Conservation (phyloP, 805 yeast species). For the Wickerhamomyces ciferrii region DNA sequence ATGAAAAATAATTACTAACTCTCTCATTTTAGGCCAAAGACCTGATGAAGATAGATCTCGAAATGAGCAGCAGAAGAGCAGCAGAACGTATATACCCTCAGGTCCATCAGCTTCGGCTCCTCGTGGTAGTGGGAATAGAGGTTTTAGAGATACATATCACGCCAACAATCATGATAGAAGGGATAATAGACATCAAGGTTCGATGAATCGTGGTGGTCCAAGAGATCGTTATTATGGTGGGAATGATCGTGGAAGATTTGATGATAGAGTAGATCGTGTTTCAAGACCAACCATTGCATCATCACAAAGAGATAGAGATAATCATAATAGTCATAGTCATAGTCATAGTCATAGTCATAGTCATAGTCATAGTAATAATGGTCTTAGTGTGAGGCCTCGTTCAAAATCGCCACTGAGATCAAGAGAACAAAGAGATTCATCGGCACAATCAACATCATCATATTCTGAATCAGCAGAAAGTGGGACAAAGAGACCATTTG, state of each 20-base stretch:
- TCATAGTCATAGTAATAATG: background rate
- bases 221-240: background rate
- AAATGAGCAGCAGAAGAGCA: background rate
- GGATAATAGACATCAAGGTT: background rate
- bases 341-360: background rate
- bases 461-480: background rate
- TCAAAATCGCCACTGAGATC: background rate
- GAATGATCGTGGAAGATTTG: background rate
- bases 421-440: background rate
- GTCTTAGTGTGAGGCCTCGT: background rate
- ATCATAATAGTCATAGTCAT: background rate
- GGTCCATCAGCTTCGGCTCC: background rate
- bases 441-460: background rate
- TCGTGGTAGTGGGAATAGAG: background rate
- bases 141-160: background rate
- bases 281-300: background rate
- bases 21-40: background rate
- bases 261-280: background rate
- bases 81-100: background rate
- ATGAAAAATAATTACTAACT: background rate
- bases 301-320: background rate
- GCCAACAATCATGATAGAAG: background rate
- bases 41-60: background rate
- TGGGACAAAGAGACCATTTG: conserved; percentile 1
- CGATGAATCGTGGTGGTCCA: background rate